phyloP scores from a whole-genome alignment of 768 basidiomycete species.

The Arthromyces matolae region DNA sequence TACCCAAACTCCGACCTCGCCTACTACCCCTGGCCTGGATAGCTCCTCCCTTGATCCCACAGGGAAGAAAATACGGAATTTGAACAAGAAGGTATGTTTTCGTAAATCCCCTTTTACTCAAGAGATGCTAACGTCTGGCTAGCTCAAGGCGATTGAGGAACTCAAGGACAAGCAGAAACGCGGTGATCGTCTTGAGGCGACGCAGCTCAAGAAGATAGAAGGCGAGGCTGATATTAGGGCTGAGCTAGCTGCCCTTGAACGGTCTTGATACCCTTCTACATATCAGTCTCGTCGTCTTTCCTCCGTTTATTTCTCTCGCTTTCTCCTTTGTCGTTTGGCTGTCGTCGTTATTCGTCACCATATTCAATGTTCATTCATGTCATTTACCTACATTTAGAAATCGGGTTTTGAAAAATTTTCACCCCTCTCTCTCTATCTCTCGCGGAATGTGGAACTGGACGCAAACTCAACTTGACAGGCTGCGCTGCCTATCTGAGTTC shows the following conservation, averaged over 20 bases:
- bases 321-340: constrained; percentile 2
- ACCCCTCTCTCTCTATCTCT: too few relatives aligned
- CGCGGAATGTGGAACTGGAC: too few relatives aligned
- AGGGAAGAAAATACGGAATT: constrained; percentile 91
- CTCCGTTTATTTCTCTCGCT: background rate
- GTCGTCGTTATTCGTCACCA: constrained; percentile 3
- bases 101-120: too few relatives aligned
- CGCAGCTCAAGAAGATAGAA: constrained; percentile 96
- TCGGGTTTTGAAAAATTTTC: constrained; percentile 1
- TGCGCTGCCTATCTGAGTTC: too few relatives aligned
- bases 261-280: background rate
- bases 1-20: constrained; percentile 32
- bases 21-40: constrained; percentile 54
- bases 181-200: constrained; percentile 90
- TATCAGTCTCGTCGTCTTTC: background rate
- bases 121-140: constrained; percentile 4
- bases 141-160: constrained; percentile 99
- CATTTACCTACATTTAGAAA: constrained; percentile 6
- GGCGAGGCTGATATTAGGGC: constrained; percentile 80
- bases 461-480: too few relatives aligned
- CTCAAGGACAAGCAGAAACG: constrained; percentile 88
- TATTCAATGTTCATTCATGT: too few relatives aligned
- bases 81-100: constrained; percentile 93
- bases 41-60: constrained; percentile 59
- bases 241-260: constrained; percentile 51